These are phyloP conservation scores for Globisporangium barbulae DNA, from an alignment of 352 stramenopile species.

Conservation along the genomic window DNA sequence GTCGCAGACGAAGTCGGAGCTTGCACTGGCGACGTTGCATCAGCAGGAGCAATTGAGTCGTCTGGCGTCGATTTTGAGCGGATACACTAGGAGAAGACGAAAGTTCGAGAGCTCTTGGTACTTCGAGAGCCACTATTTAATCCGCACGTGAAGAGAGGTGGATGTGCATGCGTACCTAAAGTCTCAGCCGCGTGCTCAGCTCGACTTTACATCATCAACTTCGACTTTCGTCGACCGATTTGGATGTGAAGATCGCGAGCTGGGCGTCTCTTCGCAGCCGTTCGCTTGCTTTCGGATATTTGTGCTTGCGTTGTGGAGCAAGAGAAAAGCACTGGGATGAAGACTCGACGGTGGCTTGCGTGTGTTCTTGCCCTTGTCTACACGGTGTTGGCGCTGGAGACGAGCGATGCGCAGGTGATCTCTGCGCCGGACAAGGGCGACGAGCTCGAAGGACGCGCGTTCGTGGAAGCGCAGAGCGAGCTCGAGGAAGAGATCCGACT, in stretches of 20 bases:
- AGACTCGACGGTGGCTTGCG: not conserved
- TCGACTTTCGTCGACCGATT: not conserved
- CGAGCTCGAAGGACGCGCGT: slow-evolving; percentile 59
- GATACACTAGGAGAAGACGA: not conserved
- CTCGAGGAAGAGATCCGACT: slow-evolving; percentile 39
- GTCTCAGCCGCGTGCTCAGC: not conserved
- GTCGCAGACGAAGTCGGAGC: slow-evolving; percentile 12
- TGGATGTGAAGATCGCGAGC: not conserved
- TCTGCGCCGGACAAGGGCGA: slow-evolving; percentile 65
- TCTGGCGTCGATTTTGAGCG: not conserved
- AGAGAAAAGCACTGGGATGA: not conserved
- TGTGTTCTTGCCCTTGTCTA: not conserved
- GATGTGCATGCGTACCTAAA: not conserved
- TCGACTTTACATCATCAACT: not conserved
- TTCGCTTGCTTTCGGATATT: not conserved
- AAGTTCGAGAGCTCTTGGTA: not conserved
- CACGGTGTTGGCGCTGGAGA: not conserved
- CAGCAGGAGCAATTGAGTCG: not conserved
- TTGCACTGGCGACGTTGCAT: no score
- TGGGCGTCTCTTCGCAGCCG: not conserved
- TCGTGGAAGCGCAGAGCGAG: slow-evolving; percentile 35
- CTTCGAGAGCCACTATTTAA: slow-evolving; percentile 3
- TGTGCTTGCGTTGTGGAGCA: not conserved
- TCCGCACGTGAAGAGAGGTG: not conserved
- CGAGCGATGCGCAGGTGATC: slow-evolving; percentile 40